Evolutionary conservation across 2,329 filamentous ascomycete species (phyloP).

Genomic region (Geosmithia flava): DNA sequence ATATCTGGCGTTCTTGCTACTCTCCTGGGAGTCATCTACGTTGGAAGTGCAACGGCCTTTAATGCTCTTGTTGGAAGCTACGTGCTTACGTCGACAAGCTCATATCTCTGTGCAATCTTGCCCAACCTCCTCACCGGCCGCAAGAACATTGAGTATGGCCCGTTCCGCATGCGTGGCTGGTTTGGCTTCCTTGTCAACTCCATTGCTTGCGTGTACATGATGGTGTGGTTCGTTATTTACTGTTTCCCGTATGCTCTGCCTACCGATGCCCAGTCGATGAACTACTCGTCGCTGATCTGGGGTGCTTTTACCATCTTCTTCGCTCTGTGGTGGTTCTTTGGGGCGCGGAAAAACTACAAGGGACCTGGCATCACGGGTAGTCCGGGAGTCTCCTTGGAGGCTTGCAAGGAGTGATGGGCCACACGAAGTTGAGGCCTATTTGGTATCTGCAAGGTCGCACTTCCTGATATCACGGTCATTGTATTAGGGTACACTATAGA

Average conservation of each 20-base stretch:
- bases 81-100: slow-evolving; percentile 20
- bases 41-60: slow-evolving; percentile 55
- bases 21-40: slow-evolving; percentile 49
- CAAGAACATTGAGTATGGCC: slow-evolving; percentile 31
- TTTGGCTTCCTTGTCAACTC: slow-evolving; percentile 38
- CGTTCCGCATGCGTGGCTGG: slow-evolving; percentile 39
- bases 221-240: slow-evolving; percentile 50
- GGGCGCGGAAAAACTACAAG: slow-evolving; percentile 9
- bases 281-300: slow-evolving; percentile 33
- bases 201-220: slow-evolving; percentile 42
- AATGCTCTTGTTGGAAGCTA: slow-evolving; percentile 48
- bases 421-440: neutral
- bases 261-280: slow-evolving; percentile 34
- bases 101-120: slow-evolving; percentile 50
- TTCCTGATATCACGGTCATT: too few relatives aligned
- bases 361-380: neutral
- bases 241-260: slow-evolving; percentile 42
- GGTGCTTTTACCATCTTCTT: slow-evolving; percentile 26
- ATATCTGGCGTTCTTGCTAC: slow-evolving; percentile 31
- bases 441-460: neutral
- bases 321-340: slow-evolving; percentile 26
- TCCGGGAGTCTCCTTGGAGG: neutral
- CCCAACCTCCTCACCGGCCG: slow-evolving; percentile 35
- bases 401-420: neutral
- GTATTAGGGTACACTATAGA: too few relatives aligned